Base-by-base conservation (phyloP, 2,329 filamentous ascomycete species). In the Aspergillus candidus region DNA sequence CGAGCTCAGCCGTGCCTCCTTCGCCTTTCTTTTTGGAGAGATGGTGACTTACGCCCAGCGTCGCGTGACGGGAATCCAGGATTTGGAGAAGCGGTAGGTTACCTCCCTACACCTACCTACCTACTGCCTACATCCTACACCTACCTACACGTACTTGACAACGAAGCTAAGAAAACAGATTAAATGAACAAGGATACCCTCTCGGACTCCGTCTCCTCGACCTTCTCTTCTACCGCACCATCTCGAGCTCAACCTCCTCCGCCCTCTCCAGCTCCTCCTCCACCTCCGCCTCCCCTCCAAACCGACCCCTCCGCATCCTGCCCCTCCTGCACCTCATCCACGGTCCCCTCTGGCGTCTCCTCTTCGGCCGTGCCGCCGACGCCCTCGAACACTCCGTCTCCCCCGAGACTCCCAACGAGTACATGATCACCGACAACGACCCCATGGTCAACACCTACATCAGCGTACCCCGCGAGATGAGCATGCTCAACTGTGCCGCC, bases 341-440 rank as follows among this genome's bases (percentile, higher is more conserved):
- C 65, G 88, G 89, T 50, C 85, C 84, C 43, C 77, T 96, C 43
- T 98, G 91, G 86, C 82, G 85, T 54, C 86, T 94, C 67, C 84
- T 98, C 38, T 98, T 98, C 68, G 83, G 81, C 32, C 85, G 91
- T 1, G 84, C 90, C 44, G 93, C 93, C 22, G 91, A 97, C 70
- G 86, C 88, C 13, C 82, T 98, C 46, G 93, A 98, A 72, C 90
- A 93, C 70, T 88, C 83, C 47, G 82, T 82, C 42, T 84, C 87
- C 59, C 83, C 86, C 7, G 80, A 83, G 41, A 91, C 89, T 41
- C 84, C 88, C 7, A 88, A 93, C 57, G 91, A 97, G 73, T 98
- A 97, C 75, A 97, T 98, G 91, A 93, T 98, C 58, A 88, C 90
- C 58, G 93, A 98, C 71, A 97, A 98, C 70, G 93, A 97, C 65